Base-by-base conservation (phyloP, 805 yeast genomes). In the Zygosaccharomyces pseudorouxii region DNA sequence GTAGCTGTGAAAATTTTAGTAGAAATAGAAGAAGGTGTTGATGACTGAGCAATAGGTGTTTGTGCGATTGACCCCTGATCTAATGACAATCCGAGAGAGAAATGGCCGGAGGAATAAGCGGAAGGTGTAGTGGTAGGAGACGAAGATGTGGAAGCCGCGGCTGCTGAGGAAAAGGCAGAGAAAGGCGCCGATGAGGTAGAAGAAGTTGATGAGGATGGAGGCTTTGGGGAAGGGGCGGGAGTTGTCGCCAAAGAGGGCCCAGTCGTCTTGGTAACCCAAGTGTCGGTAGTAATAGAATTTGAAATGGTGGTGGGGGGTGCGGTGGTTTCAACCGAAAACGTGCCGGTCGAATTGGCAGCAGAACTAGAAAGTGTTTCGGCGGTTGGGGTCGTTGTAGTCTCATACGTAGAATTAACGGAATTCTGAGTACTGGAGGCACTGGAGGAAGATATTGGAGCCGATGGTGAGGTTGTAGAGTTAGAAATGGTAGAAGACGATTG, bases 1-100 rank as follows among this genome's bases (percentile, higher is more conserved):
- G 44, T 29, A 4, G 31, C 38, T 8, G 37, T n/a, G n/a, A 37
- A 25, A 35, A 37, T 41, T n/a, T 38, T n/a, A 11, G 51, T 48
- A 19, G 47, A 28, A 10, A 38, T 30, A 16, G 33, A 47, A 31
- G 19, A 12, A 5, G 46, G 20, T 7, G 36, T 33, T 12, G 19
- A 31, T 16, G 43, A 27, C 6, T 29, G 30, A 30, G 37, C 25
- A 20, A 16, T 4, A 4, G 43, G 9, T n/a, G 14, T 11, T 11
- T 29, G 35, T 4, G 43, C 31, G 2, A 39, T 27, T 14, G 43
- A 39, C 11, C 43, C 43, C 30, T 33, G 40, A 18, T 33, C 30
- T 19, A 20, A 43, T 36, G 22, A 40, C 36, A 35, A 45, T 8
- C 42, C 29, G 33, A 30, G 12, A 10, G 31, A 16, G 38, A 39